These are phyloP conservation scores for Terana coerulea DNA, from an alignment of 768 basidiomycete genomes.

Conservation along the genomic window DNA sequence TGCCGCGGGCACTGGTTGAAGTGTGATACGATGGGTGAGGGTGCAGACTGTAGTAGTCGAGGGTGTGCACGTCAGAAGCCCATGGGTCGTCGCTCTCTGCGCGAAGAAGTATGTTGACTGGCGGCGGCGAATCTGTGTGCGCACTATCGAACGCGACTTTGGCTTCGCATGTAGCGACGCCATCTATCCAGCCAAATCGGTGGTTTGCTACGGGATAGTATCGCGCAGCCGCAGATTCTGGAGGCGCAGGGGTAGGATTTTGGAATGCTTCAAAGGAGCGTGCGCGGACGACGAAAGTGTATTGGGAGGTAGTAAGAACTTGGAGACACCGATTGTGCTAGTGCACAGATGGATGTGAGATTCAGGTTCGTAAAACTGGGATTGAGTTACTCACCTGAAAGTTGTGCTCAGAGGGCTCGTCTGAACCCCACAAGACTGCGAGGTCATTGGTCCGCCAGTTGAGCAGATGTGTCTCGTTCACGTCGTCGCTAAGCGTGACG, in stretches of 20 bases:
- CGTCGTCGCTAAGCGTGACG: slow-evolving; percentile 52
- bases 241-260: slow-evolving; percentile 35
- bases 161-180: slow-evolving; percentile 37
- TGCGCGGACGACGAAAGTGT: slow-evolving; percentile 55
- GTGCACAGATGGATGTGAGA: not conserved
- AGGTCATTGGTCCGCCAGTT: slow-evolving; percentile 50
- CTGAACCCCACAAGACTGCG: slow-evolving; percentile 41
- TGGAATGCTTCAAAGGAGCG: slow-evolving; percentile 56
- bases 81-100: slow-evolving; percentile 60
- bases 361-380: not conserved
- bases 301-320: slow-evolving; percentile 42
- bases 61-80: slow-evolving; percentile 41
- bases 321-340: slow-evolving; percentile 52
- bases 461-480: slow-evolving; percentile 45
- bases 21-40: slow-evolving; percentile 27
- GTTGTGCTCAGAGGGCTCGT: slow-evolving; percentile 25
- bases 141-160: not conserved
- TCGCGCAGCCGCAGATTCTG: slow-evolving; percentile 15
- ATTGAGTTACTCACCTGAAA: slow-evolving; percentile 26
- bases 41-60: slow-evolving; percentile 50
- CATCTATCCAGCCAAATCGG: slow-evolving; percentile 69
- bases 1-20: not conserved
- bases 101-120: slow-evolving; percentile 52
- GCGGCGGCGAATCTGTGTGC: slow-evolving; percentile 1
- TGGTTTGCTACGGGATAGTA: slow-evolving; percentile 39